Percentiles rank a stretch among this genome's conserved stretches.
Conservation (phyloP, 495 filamentous ascomycete species). For the Poronia punctata region DNA sequence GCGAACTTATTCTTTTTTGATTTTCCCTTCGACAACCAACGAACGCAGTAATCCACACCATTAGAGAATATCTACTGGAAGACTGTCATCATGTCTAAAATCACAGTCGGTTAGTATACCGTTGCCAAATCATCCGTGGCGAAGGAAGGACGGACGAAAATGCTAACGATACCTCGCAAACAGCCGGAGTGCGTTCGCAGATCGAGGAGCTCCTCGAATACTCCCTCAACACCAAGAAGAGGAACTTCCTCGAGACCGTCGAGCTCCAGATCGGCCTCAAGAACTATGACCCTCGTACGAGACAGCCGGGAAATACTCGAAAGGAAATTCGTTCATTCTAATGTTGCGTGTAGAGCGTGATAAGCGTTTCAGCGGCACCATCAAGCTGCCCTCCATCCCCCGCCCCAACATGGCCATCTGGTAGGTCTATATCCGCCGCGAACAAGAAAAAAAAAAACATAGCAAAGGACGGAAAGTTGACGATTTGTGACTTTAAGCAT, state of each 20-base stretch:
- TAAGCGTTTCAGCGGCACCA: slow-evolving; percentile 99
- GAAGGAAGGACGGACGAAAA: not conserved
- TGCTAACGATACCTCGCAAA: slow-evolving; percentile 27
- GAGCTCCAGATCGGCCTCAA: slow-evolving; percentile 98
- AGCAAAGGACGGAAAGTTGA: slow-evolving; percentile 22
- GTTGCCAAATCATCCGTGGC: not conserved
- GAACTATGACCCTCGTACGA: slow-evolving; percentile 84
- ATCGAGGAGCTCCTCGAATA: slow-evolving; percentile 86
- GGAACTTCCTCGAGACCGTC: slow-evolving; percentile 97
- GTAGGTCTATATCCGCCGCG: slow-evolving; percentile 39
- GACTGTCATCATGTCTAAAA: slow-evolving; percentile 75
- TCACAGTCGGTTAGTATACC: slow-evolving; percentile 67
- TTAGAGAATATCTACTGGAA: slow-evolving; percentile 61
- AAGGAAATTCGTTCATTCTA: not conserved
- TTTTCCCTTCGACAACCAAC: slow-evolving; percentile 12
- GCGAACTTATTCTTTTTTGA: slow-evolving; percentile 4
- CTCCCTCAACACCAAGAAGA: slow-evolving; percentile 96
- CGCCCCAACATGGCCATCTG: slow-evolving; percentile 93
- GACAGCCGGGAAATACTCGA: not conserved
- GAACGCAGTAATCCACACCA: slow-evolving; percentile 61
- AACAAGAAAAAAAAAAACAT: slow-evolving; percentile 1
- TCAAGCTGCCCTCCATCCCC: slow-evolving; percentile 84
- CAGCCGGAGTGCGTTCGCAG: slow-evolving; percentile 94
- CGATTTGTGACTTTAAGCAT: slow-evolving; percentile 48
- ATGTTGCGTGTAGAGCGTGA: slow-evolving; percentile 67